phyloP scores from a whole-genome alignment of 345 rosid species.

The Durio zibethinus region DNA sequence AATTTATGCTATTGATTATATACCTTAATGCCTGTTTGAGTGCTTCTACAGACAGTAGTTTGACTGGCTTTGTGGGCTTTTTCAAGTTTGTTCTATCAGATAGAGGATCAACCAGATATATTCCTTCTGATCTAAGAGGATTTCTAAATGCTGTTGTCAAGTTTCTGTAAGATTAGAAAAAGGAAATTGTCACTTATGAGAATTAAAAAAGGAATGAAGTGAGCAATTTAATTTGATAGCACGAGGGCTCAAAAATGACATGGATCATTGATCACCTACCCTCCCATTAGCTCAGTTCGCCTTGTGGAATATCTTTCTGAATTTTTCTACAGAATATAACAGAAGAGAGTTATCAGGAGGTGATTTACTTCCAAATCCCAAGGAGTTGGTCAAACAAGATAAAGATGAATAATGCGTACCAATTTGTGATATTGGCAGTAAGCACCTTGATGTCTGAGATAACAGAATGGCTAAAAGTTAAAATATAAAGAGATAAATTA shows the following conservation, averaged over 20 bases:
- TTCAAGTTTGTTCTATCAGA: constrained; percentile 39
- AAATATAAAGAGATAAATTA: constrained; percentile 2
- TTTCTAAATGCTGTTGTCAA: constrained; percentile 57
- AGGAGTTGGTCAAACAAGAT: constrained; percentile 19
- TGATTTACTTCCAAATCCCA: not conserved
- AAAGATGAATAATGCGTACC: constrained; percentile 35
- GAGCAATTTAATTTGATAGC: not conserved
- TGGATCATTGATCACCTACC: constrained; percentile 50
- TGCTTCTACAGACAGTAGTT: constrained; percentile 70
- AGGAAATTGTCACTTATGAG: not conserved
- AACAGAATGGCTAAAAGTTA: constrained; percentile 11
- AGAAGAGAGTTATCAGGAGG: not conserved
- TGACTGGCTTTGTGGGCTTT: constrained; percentile 48
- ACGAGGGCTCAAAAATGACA: constrained; percentile 2
- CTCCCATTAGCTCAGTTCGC: constrained; percentile 80
- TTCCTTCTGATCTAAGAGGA: constrained; percentile 50
- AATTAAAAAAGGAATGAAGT: not conserved
- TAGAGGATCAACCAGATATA: constrained; percentile 63
- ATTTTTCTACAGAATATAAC: constrained; percentile 48
- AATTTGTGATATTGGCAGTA: constrained; percentile 68
- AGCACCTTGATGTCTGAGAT: constrained; percentile 67
- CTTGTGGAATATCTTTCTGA: constrained; percentile 54
- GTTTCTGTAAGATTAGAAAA: constrained; percentile 43
- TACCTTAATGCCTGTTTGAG: constrained; percentile 82
- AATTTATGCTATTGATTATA: not conserved